These are phyloP conservation scores for Trichophaea hybrida DNA, from an alignment of 2,329 filamentous ascomycete genomes.

Conservation along the genomic window DNA sequence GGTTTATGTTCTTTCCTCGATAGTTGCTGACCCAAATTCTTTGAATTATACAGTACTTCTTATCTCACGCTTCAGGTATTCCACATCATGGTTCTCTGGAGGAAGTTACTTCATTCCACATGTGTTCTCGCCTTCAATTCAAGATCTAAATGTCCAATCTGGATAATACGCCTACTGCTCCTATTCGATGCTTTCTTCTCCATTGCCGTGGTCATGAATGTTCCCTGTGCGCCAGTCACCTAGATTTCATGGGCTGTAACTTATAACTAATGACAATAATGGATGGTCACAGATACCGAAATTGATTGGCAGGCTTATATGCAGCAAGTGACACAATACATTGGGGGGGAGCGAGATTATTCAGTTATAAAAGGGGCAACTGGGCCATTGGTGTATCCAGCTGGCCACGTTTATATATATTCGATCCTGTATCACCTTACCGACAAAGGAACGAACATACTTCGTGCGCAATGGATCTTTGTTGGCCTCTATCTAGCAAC, in stretches of 20 bases:
- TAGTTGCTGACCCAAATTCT: too few relatives aligned
- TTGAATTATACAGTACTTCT: too few relatives aligned
- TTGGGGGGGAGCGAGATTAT: conserved; percentile 80
- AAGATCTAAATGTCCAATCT: conserved; percentile 33
- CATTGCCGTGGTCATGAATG: conserved; percentile 58
- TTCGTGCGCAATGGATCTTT: conserved; percentile 73
- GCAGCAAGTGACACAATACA: conserved; percentile 70
- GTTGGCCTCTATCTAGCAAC: conserved; percentile 62
- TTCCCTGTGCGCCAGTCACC: conserved; percentile 54
- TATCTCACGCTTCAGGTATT: too few relatives aligned
- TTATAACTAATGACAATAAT: neutral
- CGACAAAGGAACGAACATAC: conserved; percentile 57
- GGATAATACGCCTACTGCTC: conserved; percentile 48
- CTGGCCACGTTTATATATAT: conserved; percentile 86
- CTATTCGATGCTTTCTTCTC: conserved; percentile 58
- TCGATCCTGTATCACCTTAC: conserved; percentile 65
- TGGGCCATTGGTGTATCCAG: conserved; percentile 88
- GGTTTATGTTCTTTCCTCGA: too few relatives aligned
- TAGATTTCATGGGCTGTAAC: neutral
- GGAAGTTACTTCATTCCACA: conserved; percentile 10
- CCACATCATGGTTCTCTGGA: too few relatives aligned
- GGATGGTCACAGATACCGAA: conserved; percentile 57
- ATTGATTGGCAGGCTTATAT: conserved; percentile 98
- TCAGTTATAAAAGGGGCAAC: conserved; percentile 71
- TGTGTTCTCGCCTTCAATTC: conserved; percentile 9